Evolutionary conservation across 495 filamentous ascomycete species (phyloP).

Genomic region (Neurospora sp.): DNA sequence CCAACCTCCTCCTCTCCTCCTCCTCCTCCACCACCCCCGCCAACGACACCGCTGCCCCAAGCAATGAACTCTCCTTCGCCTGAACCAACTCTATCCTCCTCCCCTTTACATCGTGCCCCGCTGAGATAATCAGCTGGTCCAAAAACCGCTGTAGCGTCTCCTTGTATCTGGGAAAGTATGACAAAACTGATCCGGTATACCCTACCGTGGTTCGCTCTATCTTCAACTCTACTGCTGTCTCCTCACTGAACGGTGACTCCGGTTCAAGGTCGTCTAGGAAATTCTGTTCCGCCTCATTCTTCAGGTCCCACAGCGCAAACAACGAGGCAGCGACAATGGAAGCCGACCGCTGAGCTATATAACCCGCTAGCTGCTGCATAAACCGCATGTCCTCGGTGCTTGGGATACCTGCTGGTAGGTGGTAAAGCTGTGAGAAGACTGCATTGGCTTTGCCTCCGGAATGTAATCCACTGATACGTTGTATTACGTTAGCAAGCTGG

Average conservation of each 20-base stretch:
- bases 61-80: conserved; percentile 50
- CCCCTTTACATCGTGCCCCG: conserved; percentile 1
- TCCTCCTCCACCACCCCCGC: conserved; percentile 7
- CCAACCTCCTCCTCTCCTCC: background rate
- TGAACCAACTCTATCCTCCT: conserved; percentile 41
- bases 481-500: background rate
- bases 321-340: conserved; percentile 53
- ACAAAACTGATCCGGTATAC: conserved; percentile 55
- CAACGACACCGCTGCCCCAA: conserved; percentile 52
- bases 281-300: conserved; percentile 34
- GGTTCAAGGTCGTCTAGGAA: conserved; percentile 4
- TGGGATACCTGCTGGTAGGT: conserved; percentile 10
- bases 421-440: background rate
- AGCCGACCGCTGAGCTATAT: conserved; percentile 49
- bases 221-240: conserved; percentile 18
- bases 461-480: background rate
- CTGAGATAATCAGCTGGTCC: conserved; percentile 30
- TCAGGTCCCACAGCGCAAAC: conserved; percentile 51
- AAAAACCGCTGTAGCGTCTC: conserved; percentile 39
- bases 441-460: background rate
- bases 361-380: conserved; percentile 42
- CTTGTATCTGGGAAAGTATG: conserved; percentile 51
- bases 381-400: conserved; percentile 39
- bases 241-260: conserved; percentile 6
- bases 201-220: conserved; percentile 36